Conservation (phyloP, 78 protist species). For the Mastigamoeba balamuthi region DNA sequence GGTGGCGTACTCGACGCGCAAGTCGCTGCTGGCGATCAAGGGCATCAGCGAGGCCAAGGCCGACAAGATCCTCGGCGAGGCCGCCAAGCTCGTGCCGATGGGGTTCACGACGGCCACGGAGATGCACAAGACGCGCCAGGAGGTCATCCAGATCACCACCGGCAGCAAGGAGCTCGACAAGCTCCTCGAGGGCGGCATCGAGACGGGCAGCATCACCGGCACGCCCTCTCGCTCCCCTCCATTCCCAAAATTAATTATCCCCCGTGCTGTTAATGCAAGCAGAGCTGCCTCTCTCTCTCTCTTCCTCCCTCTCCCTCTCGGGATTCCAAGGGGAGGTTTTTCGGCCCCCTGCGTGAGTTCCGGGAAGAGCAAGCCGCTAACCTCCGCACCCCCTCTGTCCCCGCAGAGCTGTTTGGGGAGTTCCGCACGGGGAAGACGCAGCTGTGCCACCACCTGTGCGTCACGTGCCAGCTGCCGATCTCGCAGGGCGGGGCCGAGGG, state of each 20-base stretch:
- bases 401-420: conserved; percentile 99
- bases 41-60: conserved; percentile 95
- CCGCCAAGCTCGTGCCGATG: conserved; percentile 76
- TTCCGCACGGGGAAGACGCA: conserved; percentile 98
- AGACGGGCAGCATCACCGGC: conserved; percentile 97
- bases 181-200: conserved; percentile 94
- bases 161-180: conserved; percentile 92
- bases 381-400: no score
- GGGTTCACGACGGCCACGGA: conserved; percentile 94
- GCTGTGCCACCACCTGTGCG: conserved; percentile 97
- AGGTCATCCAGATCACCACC: conserved; percentile 75
- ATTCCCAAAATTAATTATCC: no score
- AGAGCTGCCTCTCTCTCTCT: no score
- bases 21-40: conserved; percentile 69
- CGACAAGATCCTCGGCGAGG: conserved; percentile 83
- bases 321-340: no score
- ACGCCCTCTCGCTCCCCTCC: no score
- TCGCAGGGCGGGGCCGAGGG: conserved; percentile 96
- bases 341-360: no score
- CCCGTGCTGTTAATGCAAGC: no score
- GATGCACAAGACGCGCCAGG: conserved; percentile 45
- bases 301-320: no score
- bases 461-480: conserved; percentile 80
- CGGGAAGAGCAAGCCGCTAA: no score
- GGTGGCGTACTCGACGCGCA: conserved; percentile 78